Base-by-base conservation (phyloP, 441 rosid genomes). In the Brassica balearica region DNA sequence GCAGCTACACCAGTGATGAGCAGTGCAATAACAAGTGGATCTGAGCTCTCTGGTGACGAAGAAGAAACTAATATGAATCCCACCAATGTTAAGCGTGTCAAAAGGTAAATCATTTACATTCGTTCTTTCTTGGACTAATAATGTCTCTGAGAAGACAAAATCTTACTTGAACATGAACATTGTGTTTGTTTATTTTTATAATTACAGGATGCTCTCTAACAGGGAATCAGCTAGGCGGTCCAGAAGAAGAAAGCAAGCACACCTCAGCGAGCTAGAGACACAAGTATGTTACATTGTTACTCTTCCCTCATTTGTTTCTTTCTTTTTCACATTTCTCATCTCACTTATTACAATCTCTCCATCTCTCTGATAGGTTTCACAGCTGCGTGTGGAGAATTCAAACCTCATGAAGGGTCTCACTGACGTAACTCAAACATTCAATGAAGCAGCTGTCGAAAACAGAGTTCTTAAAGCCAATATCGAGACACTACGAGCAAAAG, bases 161-260 rank as follows among this genome's bases (percentile, higher is more conserved):
- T 23, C 71, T 25, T 36, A 22, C 59, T 53, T 71, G 60, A 32
- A 70, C 20, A 63, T 22, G 59, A 27, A 41, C 46, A 69, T 20
- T 66, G 34, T 43, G 14, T 77, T 25, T 81, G 61, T 78, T 69
- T 70, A 3, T 41, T 2, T 38, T 72, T 67, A 77, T 32, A 43
- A 64, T 76, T 67, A 20, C 85, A 90, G 95, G 80, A 90, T 90
- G 95, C 89, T 90, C 56, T 89, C 95, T 53, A 90, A 90, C 71
- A 80, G 92, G 60, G 95, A 88, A 81, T 88, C 95, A 17, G 95
- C 95, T 32, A 86, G 95, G 79, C 86, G 92, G 14, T 88, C 95
- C 5, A 84, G 95, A 73, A 87, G 88, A 84, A 85, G 95, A 82
- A 90, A 89, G 84, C 92, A 90, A 27, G 92, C 92, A 22, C 91